phyloP scores from a whole-genome alignment of 2,329 filamentous ascomycete genomes.

The Cladosporium sp. region DNA sequence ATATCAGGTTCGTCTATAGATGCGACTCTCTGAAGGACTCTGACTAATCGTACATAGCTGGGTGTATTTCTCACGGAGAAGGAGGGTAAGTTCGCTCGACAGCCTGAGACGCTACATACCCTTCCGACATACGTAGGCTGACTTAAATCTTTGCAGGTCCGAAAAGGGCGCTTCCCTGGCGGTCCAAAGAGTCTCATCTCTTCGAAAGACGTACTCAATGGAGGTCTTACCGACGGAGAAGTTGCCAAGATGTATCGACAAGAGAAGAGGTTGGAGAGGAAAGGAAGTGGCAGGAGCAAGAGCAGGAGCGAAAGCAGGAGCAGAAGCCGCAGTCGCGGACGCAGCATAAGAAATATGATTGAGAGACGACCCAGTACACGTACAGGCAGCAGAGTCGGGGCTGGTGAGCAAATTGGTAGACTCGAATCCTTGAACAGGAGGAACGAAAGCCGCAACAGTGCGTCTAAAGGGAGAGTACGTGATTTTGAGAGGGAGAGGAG shows the following conservation, averaged over 20 bases:
- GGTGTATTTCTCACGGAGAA: slow-evolving; percentile 37
- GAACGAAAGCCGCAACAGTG: background rate
- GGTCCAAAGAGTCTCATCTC: slow-evolving; percentile 32
- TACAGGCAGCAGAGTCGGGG: background rate
- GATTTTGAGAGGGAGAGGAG: slow-evolving; percentile 4
- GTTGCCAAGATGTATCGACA: slow-evolving; percentile 28
- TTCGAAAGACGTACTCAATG: slow-evolving; percentile 35
- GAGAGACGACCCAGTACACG: background rate
- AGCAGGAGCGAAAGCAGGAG: slow-evolving; percentile 5
- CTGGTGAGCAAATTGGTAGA: background rate
- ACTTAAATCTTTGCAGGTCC: slow-evolving; percentile 23
- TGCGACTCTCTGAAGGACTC: too few species aligned
- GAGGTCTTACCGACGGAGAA: slow-evolving; percentile 32
- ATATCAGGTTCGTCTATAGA: slow-evolving; percentile 24
- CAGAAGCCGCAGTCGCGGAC: background rate
- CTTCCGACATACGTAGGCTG: background rate
- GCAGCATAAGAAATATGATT: background rate
- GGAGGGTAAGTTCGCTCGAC: slow-evolving; percentile 23
- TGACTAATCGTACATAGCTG: slow-evolving; percentile 18
- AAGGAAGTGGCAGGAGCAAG: slow-evolving; percentile 9
- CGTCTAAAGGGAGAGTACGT: background rate
- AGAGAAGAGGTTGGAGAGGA: slow-evolving; percentile 11
- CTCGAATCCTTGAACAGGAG: background rate
- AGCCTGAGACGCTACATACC: too few species aligned
- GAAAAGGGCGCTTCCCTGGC: slow-evolving; percentile 36